A percentile compares a stretch with the other conserved stretches of the same genome.
These are phyloP conservation scores for Xylaria sp. DNA, from an alignment of 2,329 filamentous ascomycete genomes.

Conservation along the genomic window DNA sequence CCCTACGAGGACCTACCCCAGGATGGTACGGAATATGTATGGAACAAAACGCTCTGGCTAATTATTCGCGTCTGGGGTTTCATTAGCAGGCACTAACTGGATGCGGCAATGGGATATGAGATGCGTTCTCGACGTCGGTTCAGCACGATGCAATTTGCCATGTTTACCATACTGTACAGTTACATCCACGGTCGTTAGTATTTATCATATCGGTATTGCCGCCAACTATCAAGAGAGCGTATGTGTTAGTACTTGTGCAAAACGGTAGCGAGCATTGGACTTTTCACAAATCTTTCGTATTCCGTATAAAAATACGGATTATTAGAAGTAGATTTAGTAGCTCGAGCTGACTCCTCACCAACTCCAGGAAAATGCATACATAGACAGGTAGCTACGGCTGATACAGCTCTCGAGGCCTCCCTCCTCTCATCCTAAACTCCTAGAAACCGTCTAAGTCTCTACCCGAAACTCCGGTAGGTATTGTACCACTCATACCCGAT, in stretches of 20 bases:
- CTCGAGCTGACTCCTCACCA: not conserved
- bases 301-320: too few species aligned
- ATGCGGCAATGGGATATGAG: not conserved
- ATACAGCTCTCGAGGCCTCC: not conserved
- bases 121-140: not conserved
- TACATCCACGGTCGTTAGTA: not conserved
- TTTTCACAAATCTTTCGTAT: not conserved
- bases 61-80: too few species aligned
- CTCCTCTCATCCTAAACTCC: not conserved
- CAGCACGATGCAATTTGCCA: not conserved
- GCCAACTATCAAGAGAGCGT: not conserved
- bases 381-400: not conserved
- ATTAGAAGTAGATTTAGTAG: not conserved
- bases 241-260: not conserved
- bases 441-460: not conserved
- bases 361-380: not conserved
- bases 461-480: constrained; percentile 8
- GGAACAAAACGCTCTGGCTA: too few species aligned
- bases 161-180: not conserved
- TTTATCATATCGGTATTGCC: not conserved
- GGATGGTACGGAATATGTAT: too few species aligned
- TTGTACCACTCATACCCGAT: not conserved
- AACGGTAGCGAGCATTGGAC: not conserved
- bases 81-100: not conserved
- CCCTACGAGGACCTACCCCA: too few species aligned